Conservation (phyloP, 2,329 filamentous ascomycete species). For the Aspergillus terreus region DNA sequence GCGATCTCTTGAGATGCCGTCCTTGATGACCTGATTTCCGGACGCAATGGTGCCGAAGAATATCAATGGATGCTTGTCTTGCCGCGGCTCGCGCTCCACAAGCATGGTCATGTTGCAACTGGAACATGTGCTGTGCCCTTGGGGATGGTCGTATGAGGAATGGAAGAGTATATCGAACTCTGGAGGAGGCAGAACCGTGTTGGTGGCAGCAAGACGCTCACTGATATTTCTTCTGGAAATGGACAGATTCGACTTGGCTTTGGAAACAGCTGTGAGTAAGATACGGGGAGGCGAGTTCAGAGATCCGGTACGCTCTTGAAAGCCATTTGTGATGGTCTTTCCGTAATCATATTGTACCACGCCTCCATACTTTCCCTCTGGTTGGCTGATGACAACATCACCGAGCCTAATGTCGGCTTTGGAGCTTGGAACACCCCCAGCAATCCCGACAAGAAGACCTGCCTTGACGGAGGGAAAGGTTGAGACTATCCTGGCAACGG, state of each 20-base stretch:
- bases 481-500: background rate
- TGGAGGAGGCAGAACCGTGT: no score
- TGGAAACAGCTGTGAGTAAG: background rate
- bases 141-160: no score
- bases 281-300: background rate
- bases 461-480: background rate
- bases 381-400: slow-evolving; percentile 2
- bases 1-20: background rate
- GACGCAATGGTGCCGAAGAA: background rate
- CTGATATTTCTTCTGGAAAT: no score
- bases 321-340: background rate
- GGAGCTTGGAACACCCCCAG: background rate
- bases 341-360: background rate
- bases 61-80: background rate
- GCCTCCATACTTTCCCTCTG: background rate
- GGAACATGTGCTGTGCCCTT: background rate
- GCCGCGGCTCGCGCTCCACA: background rate
- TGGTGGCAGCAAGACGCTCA: no score
- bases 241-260: background rate
- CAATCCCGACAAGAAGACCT: background rate
- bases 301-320: background rate
- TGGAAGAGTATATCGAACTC: no score
- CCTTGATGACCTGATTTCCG: background rate
- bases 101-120: background rate
- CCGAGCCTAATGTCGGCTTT: slow-evolving; percentile 1